These are phyloP conservation scores for Punctularia strigosozonata DNA, from an alignment of 768 basidiomycete species.

Conservation along the genomic window DNA sequence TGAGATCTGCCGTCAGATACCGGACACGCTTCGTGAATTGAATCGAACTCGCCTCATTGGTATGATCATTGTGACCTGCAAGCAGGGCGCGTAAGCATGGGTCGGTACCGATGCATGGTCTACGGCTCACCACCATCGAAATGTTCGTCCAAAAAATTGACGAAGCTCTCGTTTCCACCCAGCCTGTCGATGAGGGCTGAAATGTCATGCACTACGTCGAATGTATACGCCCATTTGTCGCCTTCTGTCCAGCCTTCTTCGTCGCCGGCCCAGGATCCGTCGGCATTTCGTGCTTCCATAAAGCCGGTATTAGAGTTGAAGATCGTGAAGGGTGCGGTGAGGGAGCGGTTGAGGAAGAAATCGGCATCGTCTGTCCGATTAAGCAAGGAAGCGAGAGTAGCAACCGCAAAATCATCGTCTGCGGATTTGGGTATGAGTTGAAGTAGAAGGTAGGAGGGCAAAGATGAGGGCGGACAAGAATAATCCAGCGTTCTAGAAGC, in stretches of 20 bases:
- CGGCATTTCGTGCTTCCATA: conserved; percentile 67
- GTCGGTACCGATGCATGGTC: too few species aligned
- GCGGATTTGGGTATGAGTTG: not conserved
- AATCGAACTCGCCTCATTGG: conserved; percentile 50
- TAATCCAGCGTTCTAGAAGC: conserved; percentile 72
- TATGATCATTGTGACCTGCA: conserved; percentile 69
- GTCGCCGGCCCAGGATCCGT: conserved; percentile 60
- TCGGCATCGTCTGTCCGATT: conserved; percentile 35
- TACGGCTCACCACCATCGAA: conserved; percentile 30
- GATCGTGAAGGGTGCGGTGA: conserved; percentile 44
- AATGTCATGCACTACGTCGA: conserved; percentile 66
- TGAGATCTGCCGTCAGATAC: conserved; percentile 12
- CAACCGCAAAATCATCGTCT: conserved; percentile 75
- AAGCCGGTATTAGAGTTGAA: conserved; percentile 65
- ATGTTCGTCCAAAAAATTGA: conserved; percentile 51
- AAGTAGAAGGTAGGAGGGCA: not conserved
- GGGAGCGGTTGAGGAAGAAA: conserved; percentile 45
- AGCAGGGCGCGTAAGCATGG: conserved; percentile 25
- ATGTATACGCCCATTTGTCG: conserved; percentile 67
- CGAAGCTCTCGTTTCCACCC: conserved; percentile 57
- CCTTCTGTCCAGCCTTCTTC: conserved; percentile 78
- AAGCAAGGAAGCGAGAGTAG: conserved; percentile 45
- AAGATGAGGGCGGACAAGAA: conserved; percentile 38
- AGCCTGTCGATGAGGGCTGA: conserved; percentile 46
- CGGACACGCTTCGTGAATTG: not conserved